These are phyloP conservation scores for Shiraia bambusicola DNA, from an alignment of 2,329 filamentous ascomycete species.

Conservation along the genomic window DNA sequence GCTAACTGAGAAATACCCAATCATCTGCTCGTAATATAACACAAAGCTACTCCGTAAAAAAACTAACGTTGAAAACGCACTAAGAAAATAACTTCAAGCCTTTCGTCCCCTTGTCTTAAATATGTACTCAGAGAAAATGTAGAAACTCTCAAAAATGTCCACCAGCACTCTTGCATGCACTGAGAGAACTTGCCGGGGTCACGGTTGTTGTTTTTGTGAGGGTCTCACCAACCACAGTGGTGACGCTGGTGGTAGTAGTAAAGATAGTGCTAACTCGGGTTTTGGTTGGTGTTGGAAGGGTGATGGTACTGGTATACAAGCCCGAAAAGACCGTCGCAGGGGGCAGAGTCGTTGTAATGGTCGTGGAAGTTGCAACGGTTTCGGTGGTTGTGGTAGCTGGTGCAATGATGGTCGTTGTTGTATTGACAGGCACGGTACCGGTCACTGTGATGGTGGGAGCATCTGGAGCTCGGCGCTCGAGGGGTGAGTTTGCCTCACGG, in stretches of 20 bases:
- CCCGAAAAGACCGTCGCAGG: slow-evolving; percentile 42
- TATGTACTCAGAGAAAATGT: background rate
- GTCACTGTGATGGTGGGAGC: slow-evolving; percentile 39
- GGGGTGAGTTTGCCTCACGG: slow-evolving; percentile 12
- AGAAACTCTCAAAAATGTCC: slow-evolving; percentile 27
- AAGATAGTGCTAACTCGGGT: slow-evolving; percentile 32
- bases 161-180: slow-evolving; percentile 37
- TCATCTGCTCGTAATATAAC: no score
- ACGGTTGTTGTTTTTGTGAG: slow-evolving; percentile 39
- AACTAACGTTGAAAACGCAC: no score
- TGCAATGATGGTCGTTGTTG: slow-evolving; percentile 35
- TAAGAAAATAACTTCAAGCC: no score
- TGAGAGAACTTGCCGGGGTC: slow-evolving; percentile 39
- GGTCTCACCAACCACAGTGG: slow-evolving; percentile 39
- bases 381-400: slow-evolving; percentile 33
- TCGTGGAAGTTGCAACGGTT: slow-evolving; percentile 24
- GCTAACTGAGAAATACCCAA: no score
- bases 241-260: slow-evolving; percentile 34
- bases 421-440: slow-evolving; percentile 28
- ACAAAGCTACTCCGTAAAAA: no score
- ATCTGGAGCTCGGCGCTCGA: slow-evolving; percentile 42
- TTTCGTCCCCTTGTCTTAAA: no score
- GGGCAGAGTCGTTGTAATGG: slow-evolving; percentile 34
- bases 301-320: slow-evolving; percentile 34
- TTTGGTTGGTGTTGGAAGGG: slow-evolving; percentile 41